A percentile compares a stretch with the other conserved stretches of the same genome.
phyloP scores from a whole-genome alignment of 257 asterid genomes.

The Striga asiatica region DNA sequence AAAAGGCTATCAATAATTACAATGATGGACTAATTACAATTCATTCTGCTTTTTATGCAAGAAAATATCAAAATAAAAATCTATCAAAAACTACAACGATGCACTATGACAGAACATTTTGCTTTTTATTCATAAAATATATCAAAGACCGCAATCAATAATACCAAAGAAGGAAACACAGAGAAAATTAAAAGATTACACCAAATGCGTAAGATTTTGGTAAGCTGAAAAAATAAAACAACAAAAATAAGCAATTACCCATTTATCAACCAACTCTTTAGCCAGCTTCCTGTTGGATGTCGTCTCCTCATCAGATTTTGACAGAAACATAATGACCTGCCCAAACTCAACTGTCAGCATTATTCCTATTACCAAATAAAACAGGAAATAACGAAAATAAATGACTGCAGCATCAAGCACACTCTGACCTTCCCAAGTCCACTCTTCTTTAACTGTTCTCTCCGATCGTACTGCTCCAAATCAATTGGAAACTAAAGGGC shows the following conservation, averaged over 20 bases:
- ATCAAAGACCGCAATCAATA: too few relatives aligned
- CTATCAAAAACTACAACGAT: too few relatives aligned
- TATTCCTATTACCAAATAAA: slow-evolving; percentile 1
- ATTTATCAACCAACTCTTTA: slow-evolving; percentile 93
- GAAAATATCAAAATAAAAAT: too few relatives aligned
- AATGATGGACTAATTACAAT: neutral
- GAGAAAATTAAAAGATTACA: too few relatives aligned
- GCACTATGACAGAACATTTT: too few relatives aligned
- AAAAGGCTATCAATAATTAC: neutral
- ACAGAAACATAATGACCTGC: slow-evolving; percentile 93
- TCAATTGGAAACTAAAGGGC: slow-evolving; percentile 83
- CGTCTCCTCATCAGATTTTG: slow-evolving; percentile 93
- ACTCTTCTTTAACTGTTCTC: slow-evolving; percentile 80
- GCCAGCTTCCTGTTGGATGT: slow-evolving; percentile 83
- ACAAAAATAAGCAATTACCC: slow-evolving; percentile 39
- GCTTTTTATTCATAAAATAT: too few relatives aligned
- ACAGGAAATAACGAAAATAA: too few relatives aligned
- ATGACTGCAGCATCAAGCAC: neutral
- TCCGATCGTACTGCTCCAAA: slow-evolving; percentile 67
- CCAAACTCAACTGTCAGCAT: slow-evolving; percentile 8
- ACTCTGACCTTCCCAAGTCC: slow-evolving; percentile 82
- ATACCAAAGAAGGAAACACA: too few relatives aligned
- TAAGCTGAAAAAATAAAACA: neutral
- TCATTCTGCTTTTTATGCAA: neutral
- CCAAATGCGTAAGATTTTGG: too few relatives aligned